Conservation (phyloP, 306 rosid species). For the cucumber (Cucumis sativus) region DNA sequence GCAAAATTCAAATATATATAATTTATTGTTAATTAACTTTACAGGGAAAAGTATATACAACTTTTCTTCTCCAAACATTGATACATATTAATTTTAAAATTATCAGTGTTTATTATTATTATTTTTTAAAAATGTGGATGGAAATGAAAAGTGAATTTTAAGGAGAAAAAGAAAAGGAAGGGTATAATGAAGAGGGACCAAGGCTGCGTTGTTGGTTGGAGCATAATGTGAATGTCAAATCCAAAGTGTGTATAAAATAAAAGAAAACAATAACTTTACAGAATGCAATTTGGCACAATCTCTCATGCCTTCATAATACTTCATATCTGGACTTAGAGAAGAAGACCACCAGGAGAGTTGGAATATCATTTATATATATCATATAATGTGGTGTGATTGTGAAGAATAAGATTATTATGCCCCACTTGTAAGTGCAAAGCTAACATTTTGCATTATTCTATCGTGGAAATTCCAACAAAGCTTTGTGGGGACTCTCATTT, state of each 20-base stretch:
- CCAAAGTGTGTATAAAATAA: not conserved
- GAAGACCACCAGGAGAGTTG: not conserved
- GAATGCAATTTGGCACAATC: conserved; percentile 16
- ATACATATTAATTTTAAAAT: not conserved
- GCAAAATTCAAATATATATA: not conserved
- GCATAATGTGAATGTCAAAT: conserved; percentile 3
- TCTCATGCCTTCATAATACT: not conserved
- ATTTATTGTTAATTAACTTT: not conserved
- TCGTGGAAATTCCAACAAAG: conserved; percentile 18
- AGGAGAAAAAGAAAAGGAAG: not conserved
- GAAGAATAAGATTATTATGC: not conserved
- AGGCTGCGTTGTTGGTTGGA: not conserved
- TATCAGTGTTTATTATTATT: too few relatives aligned
- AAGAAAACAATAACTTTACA: conserved; percentile 16
- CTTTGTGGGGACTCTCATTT: conserved; percentile 32
- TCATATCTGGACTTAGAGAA: not conserved
- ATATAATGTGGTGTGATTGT: conserved; percentile 11
- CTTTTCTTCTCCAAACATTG: not conserved
- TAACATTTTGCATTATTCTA: conserved; percentile 25
- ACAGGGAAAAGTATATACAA: not conserved
- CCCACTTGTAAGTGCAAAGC: conserved; percentile 30
- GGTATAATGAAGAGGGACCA: not conserved
- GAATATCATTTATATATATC: not conserved
- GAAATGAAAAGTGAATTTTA: not conserved
- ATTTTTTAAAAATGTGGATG: not conserved